Percentiles rank a stretch among this genome's conserved stretches.
Evolutionary conservation across 768 basidiomycete genomes (phyloP).

Genomic region (Boletales sp.): DNA sequence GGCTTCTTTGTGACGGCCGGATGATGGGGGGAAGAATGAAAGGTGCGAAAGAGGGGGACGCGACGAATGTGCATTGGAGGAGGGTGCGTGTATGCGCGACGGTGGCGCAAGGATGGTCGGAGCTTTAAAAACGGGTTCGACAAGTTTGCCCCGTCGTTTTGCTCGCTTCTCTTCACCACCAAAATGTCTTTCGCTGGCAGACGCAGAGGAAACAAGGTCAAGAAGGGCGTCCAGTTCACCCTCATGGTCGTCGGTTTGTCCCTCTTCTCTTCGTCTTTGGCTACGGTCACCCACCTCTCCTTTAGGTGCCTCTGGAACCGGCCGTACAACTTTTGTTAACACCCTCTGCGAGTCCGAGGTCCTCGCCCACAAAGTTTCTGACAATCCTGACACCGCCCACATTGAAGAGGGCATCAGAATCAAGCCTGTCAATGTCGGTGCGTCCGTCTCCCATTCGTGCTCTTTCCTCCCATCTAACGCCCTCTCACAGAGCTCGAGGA

Average conservation of each 20-base stretch:
- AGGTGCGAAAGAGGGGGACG: slow-evolving; percentile 4
- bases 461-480: neutral
- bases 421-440: slow-evolving; percentile 92
- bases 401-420: slow-evolving; percentile 93
- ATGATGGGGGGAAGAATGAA: slow-evolving; percentile 9
- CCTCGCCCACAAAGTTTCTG: slow-evolving; percentile 79
- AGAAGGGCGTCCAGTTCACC: slow-evolving; percentile 98
- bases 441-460: neutral
- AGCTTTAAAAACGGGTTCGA: slow-evolving; percentile 33
- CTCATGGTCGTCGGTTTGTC: slow-evolving; percentile 94
- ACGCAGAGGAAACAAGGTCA: slow-evolving; percentile 91
- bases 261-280: neutral
- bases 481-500: slow-evolving; percentile 82
- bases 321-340: slow-evolving; percentile 98
- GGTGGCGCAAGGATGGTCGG: slow-evolving; percentile 30
- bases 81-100: slow-evolving; percentile 26
- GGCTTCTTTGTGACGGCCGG: slow-evolving; percentile 44
- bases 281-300: slow-evolving; percentile 7
- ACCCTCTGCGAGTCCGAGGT: slow-evolving; percentile 97
- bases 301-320: slow-evolving; percentile 95
- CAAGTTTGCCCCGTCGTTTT: slow-evolving; percentile 29
- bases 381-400: slow-evolving; percentile 85
- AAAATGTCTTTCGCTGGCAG: slow-evolving; percentile 83
- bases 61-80: slow-evolving; percentile 10
- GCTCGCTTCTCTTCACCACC: slow-evolving; percentile 26